phyloP scores from a whole-genome alignment of 2,329 filamentous ascomycete species.

The Leptographium lundbergii region DNA sequence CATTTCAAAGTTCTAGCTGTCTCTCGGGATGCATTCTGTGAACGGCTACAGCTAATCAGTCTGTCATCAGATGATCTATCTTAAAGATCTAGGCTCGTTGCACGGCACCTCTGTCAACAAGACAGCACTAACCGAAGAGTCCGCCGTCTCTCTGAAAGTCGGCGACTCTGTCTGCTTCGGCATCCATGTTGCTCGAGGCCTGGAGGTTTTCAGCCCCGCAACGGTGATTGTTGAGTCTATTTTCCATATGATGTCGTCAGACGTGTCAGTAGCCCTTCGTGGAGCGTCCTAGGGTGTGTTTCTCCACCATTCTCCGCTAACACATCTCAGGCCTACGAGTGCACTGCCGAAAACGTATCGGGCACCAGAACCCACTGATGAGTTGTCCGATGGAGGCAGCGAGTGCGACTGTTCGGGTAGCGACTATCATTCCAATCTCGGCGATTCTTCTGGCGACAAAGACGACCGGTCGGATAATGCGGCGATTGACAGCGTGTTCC shows the following conservation, averaged over 20 bases:
- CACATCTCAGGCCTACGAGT: background rate
- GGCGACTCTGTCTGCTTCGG: conserved; percentile 28
- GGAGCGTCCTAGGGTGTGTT: background rate
- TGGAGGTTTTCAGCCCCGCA: conserved; percentile 18
- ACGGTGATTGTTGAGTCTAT: conserved; percentile 15
- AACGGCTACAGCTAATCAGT: background rate
- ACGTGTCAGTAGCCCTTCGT: conserved; percentile 9
- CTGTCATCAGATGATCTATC: background rate
- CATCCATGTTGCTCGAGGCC: conserved; percentile 23
- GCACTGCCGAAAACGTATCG: conserved; percentile 12
- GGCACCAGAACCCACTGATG: conserved; percentile 14
- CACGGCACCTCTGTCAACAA: conserved; percentile 39
- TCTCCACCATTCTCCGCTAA: background rate
- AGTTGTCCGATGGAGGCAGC: conserved; percentile 2
- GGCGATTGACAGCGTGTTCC: background rate
- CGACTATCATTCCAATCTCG: background rate
- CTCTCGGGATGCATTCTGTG: background rate
- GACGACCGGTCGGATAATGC: background rate
- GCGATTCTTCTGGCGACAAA: background rate
- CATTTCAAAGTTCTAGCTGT: background rate
- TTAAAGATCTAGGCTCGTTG: conserved; percentile 35
- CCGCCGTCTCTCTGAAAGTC: conserved; percentile 14
- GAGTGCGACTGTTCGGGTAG: background rate
- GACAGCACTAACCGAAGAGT: conserved; percentile 12
- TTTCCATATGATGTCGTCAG: background rate